Conservation (phyloP, 2,329 filamentous ascomycete species). For the Aspergillus ibericus region DNA sequence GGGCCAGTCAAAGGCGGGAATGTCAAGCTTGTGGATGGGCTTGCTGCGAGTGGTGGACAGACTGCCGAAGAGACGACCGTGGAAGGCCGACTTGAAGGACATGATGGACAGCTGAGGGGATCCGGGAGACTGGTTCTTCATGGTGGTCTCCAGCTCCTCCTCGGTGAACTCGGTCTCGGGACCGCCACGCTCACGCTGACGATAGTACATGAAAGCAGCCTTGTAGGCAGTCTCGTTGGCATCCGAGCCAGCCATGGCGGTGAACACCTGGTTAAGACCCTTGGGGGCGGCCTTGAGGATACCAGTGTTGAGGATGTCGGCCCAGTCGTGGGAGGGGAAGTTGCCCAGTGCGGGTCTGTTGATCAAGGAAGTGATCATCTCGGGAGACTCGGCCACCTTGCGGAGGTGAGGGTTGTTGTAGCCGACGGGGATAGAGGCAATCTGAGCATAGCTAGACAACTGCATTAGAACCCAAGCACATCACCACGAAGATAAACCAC, state of each 20-base stretch:
- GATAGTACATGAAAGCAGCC: conserved; percentile 90
- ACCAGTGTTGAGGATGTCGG: conserved; percentile 73
- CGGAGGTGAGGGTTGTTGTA: conserved; percentile 84
- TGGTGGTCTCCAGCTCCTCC: conserved; percentile 70
- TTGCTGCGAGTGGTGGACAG: conserved; percentile 89
- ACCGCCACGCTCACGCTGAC: conserved; percentile 77
- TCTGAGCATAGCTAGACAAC: conserved; percentile 74
- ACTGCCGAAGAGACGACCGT: conserved; percentile 84
- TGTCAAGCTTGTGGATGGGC: conserved; percentile 92
- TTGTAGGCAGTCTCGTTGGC: conserved; percentile 96
- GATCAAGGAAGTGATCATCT: conserved; percentile 78
- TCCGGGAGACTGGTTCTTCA: conserved; percentile 80
- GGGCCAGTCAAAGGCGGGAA: conserved; percentile 93
- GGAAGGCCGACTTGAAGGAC: conserved; percentile 85
- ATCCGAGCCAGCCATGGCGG: conserved; percentile 82
- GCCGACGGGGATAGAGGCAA: conserved; percentile 86
- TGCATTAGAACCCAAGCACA: conserved; percentile 1
- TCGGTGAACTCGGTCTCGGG: conserved; percentile 74
- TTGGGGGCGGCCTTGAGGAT: conserved; percentile 80
- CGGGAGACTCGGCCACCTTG: conserved; percentile 68
- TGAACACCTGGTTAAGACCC: conserved; percentile 86
- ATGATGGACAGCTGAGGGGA: conserved; percentile 79
- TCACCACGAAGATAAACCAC: not conserved
- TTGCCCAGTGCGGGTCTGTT: conserved; percentile 88
- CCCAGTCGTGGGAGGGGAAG: conserved; percentile 86